phyloP scores from a whole-genome alignment of 2,329 filamentous ascomycete species.

The Fusarium keratoplasticum region DNA sequence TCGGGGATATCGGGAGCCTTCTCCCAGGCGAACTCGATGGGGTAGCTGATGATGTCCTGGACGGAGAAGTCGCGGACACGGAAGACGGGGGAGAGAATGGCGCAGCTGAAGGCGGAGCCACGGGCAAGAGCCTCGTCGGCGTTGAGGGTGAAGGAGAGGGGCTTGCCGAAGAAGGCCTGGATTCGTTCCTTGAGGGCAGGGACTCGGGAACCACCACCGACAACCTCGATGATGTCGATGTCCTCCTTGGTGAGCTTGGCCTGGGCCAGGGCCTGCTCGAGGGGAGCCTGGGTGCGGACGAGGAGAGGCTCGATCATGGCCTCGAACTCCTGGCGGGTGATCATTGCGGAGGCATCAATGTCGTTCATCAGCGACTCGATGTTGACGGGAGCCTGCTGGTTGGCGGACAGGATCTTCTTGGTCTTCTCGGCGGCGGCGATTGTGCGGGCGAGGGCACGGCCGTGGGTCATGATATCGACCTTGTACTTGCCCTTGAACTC shows the following conservation, averaged over 20 bases:
- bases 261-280: conserved; percentile 94
- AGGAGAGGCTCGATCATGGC: conserved; percentile 88
- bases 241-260: conserved; percentile 92
- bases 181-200: conserved; percentile 92
- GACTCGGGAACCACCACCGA: conserved; percentile 94
- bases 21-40: conserved; percentile 99
- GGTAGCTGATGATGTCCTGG: conserved; percentile 97
- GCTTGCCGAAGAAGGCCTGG: conserved; percentile 91
- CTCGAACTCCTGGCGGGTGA: conserved; percentile 96
- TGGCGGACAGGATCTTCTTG: conserved; percentile 98
- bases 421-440: conserved; percentile 92
- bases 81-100: conserved; percentile 97
- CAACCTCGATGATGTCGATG: conserved; percentile 92
- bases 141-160: conserved; percentile 95
- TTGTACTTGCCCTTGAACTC: conserved; percentile 99
- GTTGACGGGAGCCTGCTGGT: conserved; percentile 91
- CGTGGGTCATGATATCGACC: conserved; percentile 91
- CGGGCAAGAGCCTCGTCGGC: conserved; percentile 97
- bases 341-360: conserved; percentile 86
- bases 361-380: conserved; percentile 99
- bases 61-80: conserved; percentile 98
- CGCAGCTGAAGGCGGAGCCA: conserved; percentile 96
- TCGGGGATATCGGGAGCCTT: conserved; percentile 98
- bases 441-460: conserved; percentile 89
- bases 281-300: conserved; percentile 74